phyloP scores from a whole-genome alignment of 306 rosid species.

The Sindora glabra region DNA sequence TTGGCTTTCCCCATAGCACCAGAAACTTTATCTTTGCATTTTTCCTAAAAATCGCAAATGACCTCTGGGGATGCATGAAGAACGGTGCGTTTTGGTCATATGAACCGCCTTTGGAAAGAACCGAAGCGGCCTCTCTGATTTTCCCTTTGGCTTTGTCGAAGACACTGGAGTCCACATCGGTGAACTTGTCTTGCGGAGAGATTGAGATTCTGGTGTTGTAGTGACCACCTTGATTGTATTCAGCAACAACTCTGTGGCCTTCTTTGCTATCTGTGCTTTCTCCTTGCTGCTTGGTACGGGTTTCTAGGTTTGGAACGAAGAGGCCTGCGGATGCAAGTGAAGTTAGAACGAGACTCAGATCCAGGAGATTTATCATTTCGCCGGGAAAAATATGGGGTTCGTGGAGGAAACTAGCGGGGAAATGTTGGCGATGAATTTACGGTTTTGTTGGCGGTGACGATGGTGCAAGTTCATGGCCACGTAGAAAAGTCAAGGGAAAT shows the following conservation, averaged over 20 bases:
- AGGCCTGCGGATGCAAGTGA: slow-evolving; percentile 51
- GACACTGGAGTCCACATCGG: not conserved
- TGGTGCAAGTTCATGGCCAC: too few species aligned
- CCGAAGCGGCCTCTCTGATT: slow-evolving; percentile 31
- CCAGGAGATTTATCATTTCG: slow-evolving; percentile 59
- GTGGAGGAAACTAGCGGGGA: too few species aligned
- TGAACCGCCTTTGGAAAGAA: slow-evolving; percentile 29
- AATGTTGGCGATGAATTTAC: too few species aligned
- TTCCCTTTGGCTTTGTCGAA: slow-evolving; percentile 14
- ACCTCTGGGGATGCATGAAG: too few species aligned
- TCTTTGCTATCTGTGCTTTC: slow-evolving; percentile 44
- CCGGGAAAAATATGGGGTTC: too few species aligned
- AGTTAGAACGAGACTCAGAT: slow-evolving; percentile 36
- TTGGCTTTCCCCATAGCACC: slow-evolving; percentile 39
- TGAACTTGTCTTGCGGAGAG: slow-evolving; percentile 16
- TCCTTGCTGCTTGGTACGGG: slow-evolving; percentile 8
- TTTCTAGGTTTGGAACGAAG: slow-evolving; percentile 36
- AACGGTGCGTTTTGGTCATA: too few species aligned
- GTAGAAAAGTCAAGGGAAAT: too few species aligned
- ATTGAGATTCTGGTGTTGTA: slow-evolving; percentile 64
- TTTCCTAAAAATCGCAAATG: slow-evolving; percentile 60
- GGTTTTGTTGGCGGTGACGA: too few species aligned
- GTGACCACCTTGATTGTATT: slow-evolving; percentile 44
- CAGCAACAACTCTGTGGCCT: slow-evolving; percentile 61
- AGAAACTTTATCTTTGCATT: slow-evolving; percentile 49